Percentiles rank a stretch among this genome's conserved stretches.
Evolutionary conservation across 139 green algal species (phyloP).

Genomic region (Chlamydomonas sp.): DNA sequence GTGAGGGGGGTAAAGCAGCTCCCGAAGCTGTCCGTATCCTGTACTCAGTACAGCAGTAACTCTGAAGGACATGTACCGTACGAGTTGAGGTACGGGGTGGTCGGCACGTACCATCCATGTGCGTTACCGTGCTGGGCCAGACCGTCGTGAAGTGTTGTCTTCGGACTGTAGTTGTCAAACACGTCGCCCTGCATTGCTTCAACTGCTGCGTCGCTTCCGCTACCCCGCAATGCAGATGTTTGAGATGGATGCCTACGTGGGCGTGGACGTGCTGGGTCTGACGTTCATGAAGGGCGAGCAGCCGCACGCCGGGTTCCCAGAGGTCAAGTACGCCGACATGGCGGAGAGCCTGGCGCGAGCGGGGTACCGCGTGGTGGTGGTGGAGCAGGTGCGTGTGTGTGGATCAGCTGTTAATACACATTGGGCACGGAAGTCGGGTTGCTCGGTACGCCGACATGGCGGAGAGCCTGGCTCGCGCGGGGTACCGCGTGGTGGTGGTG

Average conservation of each 20-base stretch:
- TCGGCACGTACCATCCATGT: too few species aligned
- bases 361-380: constrained; percentile 91
- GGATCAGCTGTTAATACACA: neutral
- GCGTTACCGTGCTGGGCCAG: too few species aligned
- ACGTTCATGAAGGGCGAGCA: constrained; percentile 98
- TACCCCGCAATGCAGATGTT: constrained; percentile 83
- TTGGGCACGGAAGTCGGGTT: neutral
- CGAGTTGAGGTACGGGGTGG: too few species aligned
- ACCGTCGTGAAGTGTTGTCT: neutral
- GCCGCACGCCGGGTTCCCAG: constrained; percentile 93
- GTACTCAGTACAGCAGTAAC: neutral
- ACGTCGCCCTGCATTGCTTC: too few species aligned
- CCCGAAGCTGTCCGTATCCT: neutral
- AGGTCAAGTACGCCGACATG: constrained; percentile 73
- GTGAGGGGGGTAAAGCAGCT: constrained; percentile 13
- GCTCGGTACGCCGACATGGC: too few species aligned
- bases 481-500: constrained; percentile 92
- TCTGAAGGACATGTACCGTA: too few species aligned
- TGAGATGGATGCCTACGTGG: constrained; percentile 98
- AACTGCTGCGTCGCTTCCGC: too few species aligned
- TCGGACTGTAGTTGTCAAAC: neutral
- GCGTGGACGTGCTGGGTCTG: constrained; percentile 89
- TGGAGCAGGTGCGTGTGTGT: constrained; percentile 92
- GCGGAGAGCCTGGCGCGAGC: constrained; percentile 88
- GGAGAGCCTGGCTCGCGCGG: constrained; percentile 86